Percentiles rank a stretch among this genome's conserved stretches.
Evolutionary conservation across 768 basidiomycete genomes (phyloP).

Genomic region (Lentinula guzmanii): DNA sequence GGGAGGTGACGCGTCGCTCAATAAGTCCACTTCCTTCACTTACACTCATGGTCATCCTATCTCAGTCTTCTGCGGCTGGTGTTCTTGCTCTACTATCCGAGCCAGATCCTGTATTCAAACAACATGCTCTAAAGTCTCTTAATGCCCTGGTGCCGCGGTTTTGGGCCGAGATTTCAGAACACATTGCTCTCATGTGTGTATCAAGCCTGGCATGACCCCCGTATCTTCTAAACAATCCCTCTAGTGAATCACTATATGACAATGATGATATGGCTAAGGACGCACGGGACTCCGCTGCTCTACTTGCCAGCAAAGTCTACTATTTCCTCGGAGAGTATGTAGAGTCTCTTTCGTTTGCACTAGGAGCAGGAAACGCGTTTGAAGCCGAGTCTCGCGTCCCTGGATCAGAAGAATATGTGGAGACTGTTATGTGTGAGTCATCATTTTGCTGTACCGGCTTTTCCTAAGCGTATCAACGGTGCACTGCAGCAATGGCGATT

Average conservation of each 20-base stretch:
- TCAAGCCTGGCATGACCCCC: conserved; percentile 8
- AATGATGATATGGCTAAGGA: conserved; percentile 65
- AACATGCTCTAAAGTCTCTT: conserved; percentile 84
- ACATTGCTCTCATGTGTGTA: conserved; percentile 81
- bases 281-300: conserved; percentile 77
- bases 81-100: conserved; percentile 90
- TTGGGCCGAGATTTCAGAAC: conserved; percentile 98
- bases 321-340: conserved; percentile 95
- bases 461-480: not conserved
- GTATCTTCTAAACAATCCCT: conserved; percentile 4
- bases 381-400: conserved; percentile 59
- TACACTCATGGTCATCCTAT: conserved; percentile 55
- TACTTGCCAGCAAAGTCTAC: conserved; percentile 97
- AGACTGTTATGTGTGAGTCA: conserved; percentile 88
- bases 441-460: not conserved
- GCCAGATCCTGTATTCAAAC: conserved; percentile 80
- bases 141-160: conserved; percentile 85
- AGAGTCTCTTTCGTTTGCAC: conserved; percentile 92
- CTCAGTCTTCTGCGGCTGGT: conserved; percentile 81
- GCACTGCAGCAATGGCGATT: conserved; percentile 78
- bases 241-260: conserved; percentile 89
- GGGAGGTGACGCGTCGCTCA: conserved; percentile 36
- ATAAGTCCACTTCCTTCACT: conserved; percentile 16
- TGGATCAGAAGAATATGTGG: conserved; percentile 81
- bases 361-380: conserved; percentile 85